Conservation (phyloP, 352 stramenopile genomes). For the Blastocystis sp. region DNA sequence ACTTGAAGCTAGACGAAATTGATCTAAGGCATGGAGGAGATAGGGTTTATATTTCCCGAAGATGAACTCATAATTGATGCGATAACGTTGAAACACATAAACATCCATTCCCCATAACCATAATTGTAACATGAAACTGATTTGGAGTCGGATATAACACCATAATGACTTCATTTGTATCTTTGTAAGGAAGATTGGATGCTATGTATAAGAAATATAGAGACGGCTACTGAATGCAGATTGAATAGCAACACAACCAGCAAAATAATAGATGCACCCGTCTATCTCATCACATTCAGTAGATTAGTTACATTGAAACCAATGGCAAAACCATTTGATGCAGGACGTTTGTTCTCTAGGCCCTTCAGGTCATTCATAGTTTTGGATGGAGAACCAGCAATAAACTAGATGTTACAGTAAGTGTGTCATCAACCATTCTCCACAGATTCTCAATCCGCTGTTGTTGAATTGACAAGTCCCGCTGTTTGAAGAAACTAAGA, state of each 20-base stretch:
- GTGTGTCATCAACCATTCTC: neutral
- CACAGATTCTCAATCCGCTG: slow-evolving; percentile 23
- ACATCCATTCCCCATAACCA: slow-evolving; percentile 65
- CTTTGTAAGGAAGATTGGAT: neutral
- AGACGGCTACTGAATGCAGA: neutral
- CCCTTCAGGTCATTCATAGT: slow-evolving; percentile 39
- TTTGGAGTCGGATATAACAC: slow-evolving; percentile 23
- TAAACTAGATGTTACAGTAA: neutral
- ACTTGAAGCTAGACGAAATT: slow-evolving; percentile 47
- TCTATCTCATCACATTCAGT: neutral
- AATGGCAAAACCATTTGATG: neutral
- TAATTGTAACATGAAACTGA: slow-evolving; percentile 19
- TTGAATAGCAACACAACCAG: neutral
- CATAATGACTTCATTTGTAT: slow-evolving; percentile 25
- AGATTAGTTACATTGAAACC: slow-evolving; percentile 23
- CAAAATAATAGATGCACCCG: neutral
- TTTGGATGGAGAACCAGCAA: neutral
- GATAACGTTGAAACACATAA: slow-evolving; percentile 40
- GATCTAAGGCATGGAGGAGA: slow-evolving; percentile 27
- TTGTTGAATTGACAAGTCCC: neutral
- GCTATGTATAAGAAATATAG: neutral
- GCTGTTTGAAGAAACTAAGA: slow-evolving; percentile 49
- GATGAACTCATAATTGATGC: slow-evolving; percentile 68
- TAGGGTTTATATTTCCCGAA: slow-evolving; percentile 65
- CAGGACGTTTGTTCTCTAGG: neutral